Evolutionary conservation across 441 rosid genomes (phyloP), one percentile per base, ranked within the genome.

Genomic region (Metrosideros polymorpha): DNA sequence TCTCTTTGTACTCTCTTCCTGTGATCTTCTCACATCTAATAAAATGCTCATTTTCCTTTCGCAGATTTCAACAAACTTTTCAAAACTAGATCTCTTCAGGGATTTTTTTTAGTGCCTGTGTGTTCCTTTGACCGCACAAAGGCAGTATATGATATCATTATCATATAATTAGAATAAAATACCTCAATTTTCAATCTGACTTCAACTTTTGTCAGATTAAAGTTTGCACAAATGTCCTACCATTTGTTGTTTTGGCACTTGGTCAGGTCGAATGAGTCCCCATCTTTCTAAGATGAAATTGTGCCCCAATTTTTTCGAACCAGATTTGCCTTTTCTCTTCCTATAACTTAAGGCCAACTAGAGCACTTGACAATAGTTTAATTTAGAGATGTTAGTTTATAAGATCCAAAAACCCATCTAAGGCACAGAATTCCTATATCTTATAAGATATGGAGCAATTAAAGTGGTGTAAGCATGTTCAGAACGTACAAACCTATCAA

Each of bases 401-500:
- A 63, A 63, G 76, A 63, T 63, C 24, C 76, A 63, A 63, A 61
- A 63, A 63, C 76, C 42, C 76, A 50, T 45, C 71, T 50, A 52
- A 51, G 76, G 50, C 27, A 66, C 77, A 35, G 27, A 32, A 32
- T 18, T 71, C 47, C 79, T 71, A 71, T 39, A 71, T 71, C 79
- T 39, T 22, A 22, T 71, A 71, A 35, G n/a, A 22, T 22, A 71
- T 5, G 47, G 47, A 12, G 17, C 79, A 71, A 71, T 22, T 39
- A 71, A 42, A 71, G 47, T 39, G 79, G 25, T 39, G 79, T 39
- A 71, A 71, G 79, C 47, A 52, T 52, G 57, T 51, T 61, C 19
- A 42, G 32, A 59, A 43, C 45, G 54, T 83, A 88, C 85, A 87
- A 82, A 95, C 99, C 98, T 96, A 91, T 96, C 97, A 79, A 96